phyloP scores from a whole-genome alignment of 495 filamentous ascomycete genomes.

The Clavariopsis aquatica region DNA sequence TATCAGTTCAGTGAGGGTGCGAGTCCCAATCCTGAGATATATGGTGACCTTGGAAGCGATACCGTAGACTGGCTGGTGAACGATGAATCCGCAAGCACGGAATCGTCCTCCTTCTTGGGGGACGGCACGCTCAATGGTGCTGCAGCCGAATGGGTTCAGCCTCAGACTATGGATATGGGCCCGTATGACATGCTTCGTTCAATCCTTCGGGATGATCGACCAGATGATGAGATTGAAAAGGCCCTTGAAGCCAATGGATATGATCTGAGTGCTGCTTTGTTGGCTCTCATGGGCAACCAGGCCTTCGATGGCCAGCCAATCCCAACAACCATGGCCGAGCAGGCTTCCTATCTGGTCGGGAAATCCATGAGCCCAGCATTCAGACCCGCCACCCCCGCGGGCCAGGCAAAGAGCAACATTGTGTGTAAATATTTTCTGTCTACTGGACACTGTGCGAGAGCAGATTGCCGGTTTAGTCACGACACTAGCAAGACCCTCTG shows the following conservation, averaged over 20 bases:
- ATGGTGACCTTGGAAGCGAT: constrained; percentile 88
- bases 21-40: constrained; percentile 76
- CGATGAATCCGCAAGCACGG: constrained; percentile 76
- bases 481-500: constrained; percentile 93
- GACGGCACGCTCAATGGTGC: constrained; percentile 68
- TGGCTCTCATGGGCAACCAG: constrained; percentile 71
- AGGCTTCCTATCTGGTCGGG: constrained; percentile 68
- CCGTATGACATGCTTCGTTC: constrained; percentile 97
- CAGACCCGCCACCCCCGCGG: constrained; percentile 71
- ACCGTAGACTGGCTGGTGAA: constrained; percentile 95
- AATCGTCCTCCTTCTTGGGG: constrained; percentile 63
- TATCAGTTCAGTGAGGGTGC: constrained; percentile 83
- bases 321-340: constrained; percentile 22
- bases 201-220: constrained; percentile 82
- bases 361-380: constrained; percentile 83
- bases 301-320: constrained; percentile 39
- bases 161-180: constrained; percentile 84
- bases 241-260: constrained; percentile 88
- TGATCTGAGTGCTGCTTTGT: constrained; percentile 87
- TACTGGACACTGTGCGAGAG: constrained; percentile 86
- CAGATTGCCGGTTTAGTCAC: constrained; percentile 96
- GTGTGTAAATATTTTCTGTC: constrained; percentile 97
- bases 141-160: constrained; percentile 76
- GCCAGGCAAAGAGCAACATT: constrained; percentile 67
- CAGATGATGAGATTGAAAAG: constrained; percentile 90